These are phyloP conservation scores for Pseudophaeomoniella oleicola DNA, from an alignment of 2,329 filamentous ascomycete genomes.

Conservation along the genomic window DNA sequence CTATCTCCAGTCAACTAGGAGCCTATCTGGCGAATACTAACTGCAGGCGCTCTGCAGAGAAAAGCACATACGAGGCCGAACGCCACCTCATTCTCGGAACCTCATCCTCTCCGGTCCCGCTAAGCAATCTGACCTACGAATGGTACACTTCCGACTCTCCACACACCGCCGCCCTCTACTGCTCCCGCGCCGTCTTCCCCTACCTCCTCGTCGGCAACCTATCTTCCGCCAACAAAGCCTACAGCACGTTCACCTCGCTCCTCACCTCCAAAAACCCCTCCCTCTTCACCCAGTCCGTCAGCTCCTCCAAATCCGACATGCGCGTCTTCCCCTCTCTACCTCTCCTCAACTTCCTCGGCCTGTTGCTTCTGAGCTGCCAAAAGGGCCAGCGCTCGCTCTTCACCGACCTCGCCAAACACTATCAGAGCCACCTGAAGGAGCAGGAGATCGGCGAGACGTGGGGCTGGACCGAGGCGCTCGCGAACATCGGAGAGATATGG, in stretches of 20 bases:
- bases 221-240: conserved; percentile 70
- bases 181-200: conserved; percentile 72
- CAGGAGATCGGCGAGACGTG: conserved; percentile 30
- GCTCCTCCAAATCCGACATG: conserved; percentile 55
- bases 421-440: conserved; percentile 64
- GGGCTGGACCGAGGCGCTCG: conserved; percentile 64
- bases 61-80: conserved; percentile 87
- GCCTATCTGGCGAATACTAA: conserved; percentile 2
- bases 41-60: conserved; percentile 37
- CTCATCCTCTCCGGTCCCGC: conserved; percentile 66
- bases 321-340: conserved; percentile 81
- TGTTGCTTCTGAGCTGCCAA: conserved; percentile 72
- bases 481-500: conserved; percentile 90
- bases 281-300: conserved; percentile 69
- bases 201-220: conserved; percentile 86
- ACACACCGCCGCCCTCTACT: conserved; percentile 76
- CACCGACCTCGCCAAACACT: conserved; percentile 68
- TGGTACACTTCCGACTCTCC: conserved; percentile 88
- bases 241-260: conserved; percentile 58
- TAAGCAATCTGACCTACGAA: conserved; percentile 73
- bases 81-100: conserved; percentile 73
- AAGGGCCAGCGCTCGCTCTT: conserved; percentile 66
- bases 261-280: conserved; percentile 42
- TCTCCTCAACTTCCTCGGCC: conserved; percentile 83
- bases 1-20: not conserved